Base-by-base conservation (phyloP, 164 flowering plant genomes). In the Houttuynia cordata region DNA sequence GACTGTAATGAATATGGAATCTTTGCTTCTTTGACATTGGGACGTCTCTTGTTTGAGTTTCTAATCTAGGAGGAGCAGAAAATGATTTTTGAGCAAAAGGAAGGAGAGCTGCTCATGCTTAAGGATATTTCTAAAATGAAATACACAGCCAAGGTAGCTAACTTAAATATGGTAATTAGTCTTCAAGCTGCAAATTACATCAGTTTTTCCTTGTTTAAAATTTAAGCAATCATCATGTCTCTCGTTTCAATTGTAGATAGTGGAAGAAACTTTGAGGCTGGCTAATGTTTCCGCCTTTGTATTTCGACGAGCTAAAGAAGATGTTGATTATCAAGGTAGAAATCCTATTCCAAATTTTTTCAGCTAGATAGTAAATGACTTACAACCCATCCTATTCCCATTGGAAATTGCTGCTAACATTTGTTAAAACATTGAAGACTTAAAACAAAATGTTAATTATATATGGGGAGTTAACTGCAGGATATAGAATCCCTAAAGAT, bases 211-310 rank as follows among this genome's bases (percentile, higher is more conserved):
- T 56, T 52, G 21, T 17, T 23, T 56, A 24, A 15, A 24, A 34
- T n/a, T 18, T 57, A 10, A 41, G 39, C 8, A 49, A 18, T 12
- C 20, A 53, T 62, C 8, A 3, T 12, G 37, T n/a, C n/a, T n/a
- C 23, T 24, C 18, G 23, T 20, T 20, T n/a, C 1, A 42, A 13
- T 22, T 58, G 40, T 60, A 80, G 83, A 78, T 80, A 22, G 82
- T 79, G 59, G 84, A 81, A 57, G 85, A 81, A 70, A 76, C 74
- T 7, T 64, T 81, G 25, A 74, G 88, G 67, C 40, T 83, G 77
- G 79, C 82, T 40, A 83, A 83, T 53, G 51, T 81, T 61, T 63
- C 80, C 20, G 24, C 73, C 0, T 47, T 74, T 59, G 10, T 67
- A 51, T 76, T 78, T 70, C 70, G 82, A 24, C 23, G 24, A 0